Percentiles rank a stretch among this genome's conserved stretches.
phyloP scores from a whole-genome alignment of 2,329 filamentous ascomycete species.

The Fusarium sp. region DNA sequence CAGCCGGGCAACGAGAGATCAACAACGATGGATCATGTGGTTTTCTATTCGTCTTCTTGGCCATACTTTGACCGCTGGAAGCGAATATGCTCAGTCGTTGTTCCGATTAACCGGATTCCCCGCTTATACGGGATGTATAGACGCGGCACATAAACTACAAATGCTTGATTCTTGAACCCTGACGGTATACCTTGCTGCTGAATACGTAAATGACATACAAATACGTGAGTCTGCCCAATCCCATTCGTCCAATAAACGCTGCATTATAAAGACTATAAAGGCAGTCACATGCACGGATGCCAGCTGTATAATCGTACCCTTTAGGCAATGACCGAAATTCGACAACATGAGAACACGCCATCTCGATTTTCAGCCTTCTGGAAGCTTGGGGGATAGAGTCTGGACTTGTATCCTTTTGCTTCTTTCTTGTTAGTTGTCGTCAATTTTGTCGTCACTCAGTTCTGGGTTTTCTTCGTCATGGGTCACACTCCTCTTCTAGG shows the following conservation, averaged over 20 bases:
- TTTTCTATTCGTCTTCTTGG: background rate
- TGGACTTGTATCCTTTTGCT: too few relatives aligned
- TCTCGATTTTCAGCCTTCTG: too few relatives aligned
- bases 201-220: background rate
- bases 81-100: too few relatives aligned
- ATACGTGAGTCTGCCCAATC: background rate
- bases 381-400: too few relatives aligned
- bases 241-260: background rate
- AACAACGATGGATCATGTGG: background rate
- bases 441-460: background rate
- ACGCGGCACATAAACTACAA: background rate
- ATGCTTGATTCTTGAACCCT: background rate
- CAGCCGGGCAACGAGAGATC: background rate
- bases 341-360: background rate
- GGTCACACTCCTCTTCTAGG: constrained; percentile 23
- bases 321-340: constrained; percentile 5
- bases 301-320: background rate
- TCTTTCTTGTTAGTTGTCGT: background rate
- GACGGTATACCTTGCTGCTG: background rate
- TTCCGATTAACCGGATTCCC: background rate
- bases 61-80: background rate
- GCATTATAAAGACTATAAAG: fast-evolving
- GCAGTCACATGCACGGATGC: background rate
- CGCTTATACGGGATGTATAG: background rate
- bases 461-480: background rate